Base-by-base conservation (phyloP, 208 protist species). In the Lotmaria passim region DNA sequence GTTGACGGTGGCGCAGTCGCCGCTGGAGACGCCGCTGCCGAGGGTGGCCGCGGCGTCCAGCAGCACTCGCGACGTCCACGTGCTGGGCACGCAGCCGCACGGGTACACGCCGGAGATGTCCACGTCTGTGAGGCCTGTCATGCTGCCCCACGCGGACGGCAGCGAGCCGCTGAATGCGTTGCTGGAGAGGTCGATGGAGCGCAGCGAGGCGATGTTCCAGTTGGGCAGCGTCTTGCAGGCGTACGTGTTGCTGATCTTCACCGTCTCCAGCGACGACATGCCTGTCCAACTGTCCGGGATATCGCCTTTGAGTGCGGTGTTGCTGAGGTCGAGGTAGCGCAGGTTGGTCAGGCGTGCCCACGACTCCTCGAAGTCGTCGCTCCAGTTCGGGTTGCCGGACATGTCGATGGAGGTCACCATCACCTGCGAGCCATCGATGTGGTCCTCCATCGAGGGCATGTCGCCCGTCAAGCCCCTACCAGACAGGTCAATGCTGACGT, bases 381-480 rank as follows among this genome's bases (percentile, higher is more conserved):
- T 33, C 17, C 44, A 28, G 34, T 44, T 30, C 46, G n/a, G 24
- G 69, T 75, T 75, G 50, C 61, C 68, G 53, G 56, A 44, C 43
- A 67, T n/a, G 69, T 68, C 33, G 69, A 66, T 59, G 38, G 56
- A 60, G 14, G 51, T 51, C 31, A 63, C 66, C 33, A 47, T 56
- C 11, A 73, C 34, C 24, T 55, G 12, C 5, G 28, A 30, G 21
- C 46, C 55, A 21, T 28, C 55, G 33, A 38, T 24, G 56, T 31
- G 19, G 38, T 19, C 7, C 33, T 38, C 6, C n/a, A n/a, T 36
- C 7, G n/a, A n/a, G n/a, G 62, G 70, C 44, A 69, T n/a, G 23
- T 30, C 24, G 43, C 61, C 61, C 12, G 26, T 24, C 46, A 76
- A 46, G 61, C 28, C 34, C 24, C 28, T 59, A 38, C 62, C 70